Evolutionary conservation across 768 basidiomycete species (phyloP).

Genomic region (Lactarius tabidus): DNA sequence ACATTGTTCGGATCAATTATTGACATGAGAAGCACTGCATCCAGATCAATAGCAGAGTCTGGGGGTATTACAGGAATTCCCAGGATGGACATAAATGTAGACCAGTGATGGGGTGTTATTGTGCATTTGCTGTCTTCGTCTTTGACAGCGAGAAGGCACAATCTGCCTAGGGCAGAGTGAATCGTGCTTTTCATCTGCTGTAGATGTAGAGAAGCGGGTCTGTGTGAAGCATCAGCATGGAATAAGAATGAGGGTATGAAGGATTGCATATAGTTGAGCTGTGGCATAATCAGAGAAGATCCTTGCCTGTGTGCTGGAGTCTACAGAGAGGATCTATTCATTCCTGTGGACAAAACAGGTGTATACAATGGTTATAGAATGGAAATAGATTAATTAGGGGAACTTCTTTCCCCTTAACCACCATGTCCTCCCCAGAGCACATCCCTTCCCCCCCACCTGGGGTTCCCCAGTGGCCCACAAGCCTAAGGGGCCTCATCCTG

Average conservation of each 20-base stretch:
- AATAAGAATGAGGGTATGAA: background rate
- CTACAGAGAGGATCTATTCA: constrained; percentile 51
- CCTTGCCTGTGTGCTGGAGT: constrained; percentile 40
- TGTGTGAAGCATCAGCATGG: constrained; percentile 23
- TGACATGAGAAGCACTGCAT: no score
- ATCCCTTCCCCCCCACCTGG: no score
- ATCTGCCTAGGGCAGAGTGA: constrained; percentile 49
- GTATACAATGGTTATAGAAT: constrained; percentile 42
- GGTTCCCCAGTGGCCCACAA: no score
- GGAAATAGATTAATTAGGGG: no score
- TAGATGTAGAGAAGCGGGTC: constrained; percentile 44
- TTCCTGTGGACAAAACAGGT: constrained; percentile 44
- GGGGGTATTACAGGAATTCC: constrained; percentile 36
- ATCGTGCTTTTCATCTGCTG: constrained; percentile 33
- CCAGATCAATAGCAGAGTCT: constrained; percentile 18
- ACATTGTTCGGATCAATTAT: no score
- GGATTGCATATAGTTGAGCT: constrained; percentile 42
- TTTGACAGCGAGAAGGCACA: constrained; percentile 45
- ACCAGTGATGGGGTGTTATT: constrained; percentile 56
- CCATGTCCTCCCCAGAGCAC: no score
- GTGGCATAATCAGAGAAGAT: constrained; percentile 50
- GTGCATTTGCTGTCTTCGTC: background rate
- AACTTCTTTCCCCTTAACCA: no score
- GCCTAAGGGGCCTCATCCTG: no score
- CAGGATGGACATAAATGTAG: constrained; percentile 46